A percentile compares a stretch with the other conserved stretches of the same genome.
Conservation (phyloP, 768 basidiomycete genomes). For the Agrocybe praecox region DNA sequence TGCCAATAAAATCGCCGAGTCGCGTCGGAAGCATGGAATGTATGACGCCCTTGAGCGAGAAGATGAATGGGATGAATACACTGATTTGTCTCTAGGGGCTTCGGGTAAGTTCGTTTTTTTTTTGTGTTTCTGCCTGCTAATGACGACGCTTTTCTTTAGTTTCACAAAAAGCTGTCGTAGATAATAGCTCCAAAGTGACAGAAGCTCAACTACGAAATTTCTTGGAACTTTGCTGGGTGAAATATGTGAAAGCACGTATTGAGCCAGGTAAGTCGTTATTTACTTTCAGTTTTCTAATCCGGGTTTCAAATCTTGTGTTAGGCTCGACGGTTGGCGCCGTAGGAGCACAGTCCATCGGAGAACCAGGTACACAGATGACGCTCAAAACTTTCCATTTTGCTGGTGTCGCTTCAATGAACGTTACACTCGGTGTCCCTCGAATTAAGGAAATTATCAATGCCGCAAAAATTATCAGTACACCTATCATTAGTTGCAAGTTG, state of each 20-base stretch:
- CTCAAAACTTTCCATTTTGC: slow-evolving; percentile 99
- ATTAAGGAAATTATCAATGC: slow-evolving; percentile 99
- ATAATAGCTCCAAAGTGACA: slow-evolving; percentile 91
- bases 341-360: slow-evolving; percentile 98
- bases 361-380: slow-evolving; percentile 99
- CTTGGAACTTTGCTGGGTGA: slow-evolving; percentile 86
- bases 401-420: slow-evolving; percentile 99
- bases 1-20: slow-evolving; percentile 62
- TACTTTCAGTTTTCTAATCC: neutral
- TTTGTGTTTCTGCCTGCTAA: neutral
- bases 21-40: slow-evolving; percentile 77
- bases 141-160: slow-evolving; percentile 33
- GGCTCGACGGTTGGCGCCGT: slow-evolving; percentile 98
- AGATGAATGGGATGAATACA: slow-evolving; percentile 77
- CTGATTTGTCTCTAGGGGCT: slow-evolving; percentile 76
- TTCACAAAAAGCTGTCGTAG: slow-evolving; percentile 73
- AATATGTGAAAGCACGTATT: slow-evolving; percentile 94
- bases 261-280: slow-evolving; percentile 70
- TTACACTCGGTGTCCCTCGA: slow-evolving; percentile 98
- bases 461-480: slow-evolving; percentile 95
- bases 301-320: slow-evolving; percentile 23
- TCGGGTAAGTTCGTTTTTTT: slow-evolving; percentile 51
- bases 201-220: slow-evolving; percentile 77
- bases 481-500: slow-evolving; percentile 96
- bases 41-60: slow-evolving; percentile 77